Conservation (phyloP, 2,329 filamentous ascomycete genomes). For the Aspergillus spinulosporus region DNA sequence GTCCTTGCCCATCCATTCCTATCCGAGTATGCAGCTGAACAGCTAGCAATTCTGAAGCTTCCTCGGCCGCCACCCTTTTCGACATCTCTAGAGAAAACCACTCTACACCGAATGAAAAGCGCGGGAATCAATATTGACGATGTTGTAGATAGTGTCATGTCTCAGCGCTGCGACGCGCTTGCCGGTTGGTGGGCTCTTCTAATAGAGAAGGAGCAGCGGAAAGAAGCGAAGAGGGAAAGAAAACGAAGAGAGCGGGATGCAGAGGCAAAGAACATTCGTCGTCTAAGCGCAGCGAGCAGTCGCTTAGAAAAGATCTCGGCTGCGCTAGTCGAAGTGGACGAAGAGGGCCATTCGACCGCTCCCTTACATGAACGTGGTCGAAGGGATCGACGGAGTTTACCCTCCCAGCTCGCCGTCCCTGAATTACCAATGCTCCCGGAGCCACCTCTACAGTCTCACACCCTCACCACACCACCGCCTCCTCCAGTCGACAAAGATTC, state of each 20-base stretch:
- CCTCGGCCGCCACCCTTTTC: slow-evolving; percentile 80
- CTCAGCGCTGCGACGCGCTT: slow-evolving; percentile 83
- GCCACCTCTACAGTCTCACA: slow-evolving; percentile 38
- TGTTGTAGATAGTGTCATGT: slow-evolving; percentile 89
- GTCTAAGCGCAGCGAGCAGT: slow-evolving; percentile 86
- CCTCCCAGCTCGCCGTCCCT: slow-evolving; percentile 62
- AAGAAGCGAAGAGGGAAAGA: slow-evolving; percentile 73
- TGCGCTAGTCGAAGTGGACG: slow-evolving; percentile 73
- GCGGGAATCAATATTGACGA: slow-evolving; percentile 92
- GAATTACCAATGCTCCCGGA: slow-evolving; percentile 80
- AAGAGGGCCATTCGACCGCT: slow-evolving; percentile 59
- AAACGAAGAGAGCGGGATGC: slow-evolving; percentile 83
- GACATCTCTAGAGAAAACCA: slow-evolving; percentile 84
- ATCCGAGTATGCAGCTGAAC: slow-evolving; percentile 78
- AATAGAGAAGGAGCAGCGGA: slow-evolving; percentile 91
- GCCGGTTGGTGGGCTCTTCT: slow-evolving; percentile 96
- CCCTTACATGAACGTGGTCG: slow-evolving; percentile 71
- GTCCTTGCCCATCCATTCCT: slow-evolving; percentile 88
- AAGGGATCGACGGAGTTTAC: slow-evolving; percentile 71
- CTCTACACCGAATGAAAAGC: slow-evolving; percentile 85
- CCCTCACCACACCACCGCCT: slow-evolving; percentile 56
- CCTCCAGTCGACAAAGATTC: slow-evolving; percentile 75
- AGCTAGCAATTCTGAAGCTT: slow-evolving; percentile 84
- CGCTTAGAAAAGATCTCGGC: slow-evolving; percentile 79
- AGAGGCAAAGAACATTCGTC: slow-evolving; percentile 74